These are phyloP conservation scores for Lodderomyces jiufengensis DNA, from an alignment of 1,139 yeast species.

Conservation along the genomic window DNA sequence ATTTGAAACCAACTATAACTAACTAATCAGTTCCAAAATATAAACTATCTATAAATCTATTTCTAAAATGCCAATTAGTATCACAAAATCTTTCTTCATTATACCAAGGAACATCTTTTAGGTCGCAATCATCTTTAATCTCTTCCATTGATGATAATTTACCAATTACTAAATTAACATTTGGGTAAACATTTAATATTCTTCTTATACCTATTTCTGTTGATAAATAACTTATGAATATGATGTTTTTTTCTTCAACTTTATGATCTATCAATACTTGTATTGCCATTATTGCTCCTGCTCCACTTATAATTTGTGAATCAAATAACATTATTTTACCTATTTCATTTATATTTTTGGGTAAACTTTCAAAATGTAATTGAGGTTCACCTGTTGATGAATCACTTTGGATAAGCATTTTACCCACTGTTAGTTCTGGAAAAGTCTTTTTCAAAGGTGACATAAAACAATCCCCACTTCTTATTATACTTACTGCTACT, in stretches of 20 bases:
- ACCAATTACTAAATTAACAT: conserved; percentile 67
- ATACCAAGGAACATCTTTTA: conserved; percentile 17
- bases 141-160: conserved; percentile 48
- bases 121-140: conserved; percentile 41
- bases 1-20: no score
- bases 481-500: conserved; percentile 72
- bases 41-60: conserved; percentile 68
- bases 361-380: conserved; percentile 69
- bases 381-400: conserved; percentile 91
- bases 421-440: conserved; percentile 78
- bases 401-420: conserved; percentile 82
- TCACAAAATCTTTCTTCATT: conserved; percentile 40
- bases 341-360: conserved; percentile 21
- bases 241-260: conserved; percentile 58
- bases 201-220: conserved; percentile 80
- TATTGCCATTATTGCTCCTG: conserved; percentile 92
- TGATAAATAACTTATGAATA: conserved; percentile 69
- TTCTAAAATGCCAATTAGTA: conserved; percentile 59
- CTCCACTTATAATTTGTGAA: conserved; percentile 87
- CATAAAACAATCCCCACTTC: conserved; percentile 94
- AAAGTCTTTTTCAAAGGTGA: conserved; percentile 68
- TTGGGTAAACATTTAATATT: conserved; percentile 68
- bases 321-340: conserved; percentile 66
- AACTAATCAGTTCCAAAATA: conserved; percentile 71
- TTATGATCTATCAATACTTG: conserved; percentile 84